A percentile compares a stretch with the other conserved stretches of the same genome.
phyloP scores from a whole-genome alignment of 2,329 filamentous ascomycete species.

The Penicillium sp. region DNA sequence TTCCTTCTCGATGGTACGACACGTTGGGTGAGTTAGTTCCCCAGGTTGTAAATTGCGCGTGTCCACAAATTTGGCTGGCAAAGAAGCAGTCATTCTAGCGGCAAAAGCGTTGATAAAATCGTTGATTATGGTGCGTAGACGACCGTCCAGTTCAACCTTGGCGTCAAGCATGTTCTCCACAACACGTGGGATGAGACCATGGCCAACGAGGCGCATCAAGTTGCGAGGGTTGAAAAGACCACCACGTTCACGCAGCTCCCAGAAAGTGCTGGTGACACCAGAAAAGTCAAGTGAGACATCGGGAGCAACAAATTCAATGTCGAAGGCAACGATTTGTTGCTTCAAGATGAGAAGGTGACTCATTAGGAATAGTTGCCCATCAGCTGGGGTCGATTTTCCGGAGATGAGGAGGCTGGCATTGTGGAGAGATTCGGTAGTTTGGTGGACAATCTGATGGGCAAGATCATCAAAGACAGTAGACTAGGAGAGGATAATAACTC shows the following conservation, averaged over 20 bases:
- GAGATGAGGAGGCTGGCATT: conserved; percentile 74
- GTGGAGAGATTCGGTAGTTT: conserved; percentile 82
- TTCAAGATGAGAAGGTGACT: conserved; percentile 94
- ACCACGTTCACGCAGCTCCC: conserved; percentile 67
- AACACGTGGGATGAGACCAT: conserved; percentile 65
- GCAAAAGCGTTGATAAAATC: conserved; percentile 67
- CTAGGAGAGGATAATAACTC: conserved; percentile 36
- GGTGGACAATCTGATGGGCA: conserved; percentile 82
- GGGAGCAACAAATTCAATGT: conserved; percentile 77
- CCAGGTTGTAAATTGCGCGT: conserved; percentile 43
- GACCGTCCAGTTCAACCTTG: conserved; percentile 68
- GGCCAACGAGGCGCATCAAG: conserved; percentile 62
- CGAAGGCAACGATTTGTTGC: conserved; percentile 92
- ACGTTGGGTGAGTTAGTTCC: conserved; percentile 53
- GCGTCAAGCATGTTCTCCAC: conserved; percentile 74
- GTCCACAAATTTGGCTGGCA: conserved; percentile 44
- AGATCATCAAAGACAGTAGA: conserved; percentile 73
- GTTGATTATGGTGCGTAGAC: conserved; percentile 66
- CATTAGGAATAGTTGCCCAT: conserved; percentile 89
- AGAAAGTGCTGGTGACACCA: conserved; percentile 68
- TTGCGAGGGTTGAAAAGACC: conserved; percentile 68
- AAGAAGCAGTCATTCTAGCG: conserved; percentile 58
- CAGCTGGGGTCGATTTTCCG: conserved; percentile 63
- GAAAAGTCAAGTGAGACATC: conserved; percentile 70
- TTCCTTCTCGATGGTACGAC: conserved; percentile 61